Conservation (phyloP, 2,329 filamentous ascomycete species). For the Fusarium odoratissimum region DNA sequence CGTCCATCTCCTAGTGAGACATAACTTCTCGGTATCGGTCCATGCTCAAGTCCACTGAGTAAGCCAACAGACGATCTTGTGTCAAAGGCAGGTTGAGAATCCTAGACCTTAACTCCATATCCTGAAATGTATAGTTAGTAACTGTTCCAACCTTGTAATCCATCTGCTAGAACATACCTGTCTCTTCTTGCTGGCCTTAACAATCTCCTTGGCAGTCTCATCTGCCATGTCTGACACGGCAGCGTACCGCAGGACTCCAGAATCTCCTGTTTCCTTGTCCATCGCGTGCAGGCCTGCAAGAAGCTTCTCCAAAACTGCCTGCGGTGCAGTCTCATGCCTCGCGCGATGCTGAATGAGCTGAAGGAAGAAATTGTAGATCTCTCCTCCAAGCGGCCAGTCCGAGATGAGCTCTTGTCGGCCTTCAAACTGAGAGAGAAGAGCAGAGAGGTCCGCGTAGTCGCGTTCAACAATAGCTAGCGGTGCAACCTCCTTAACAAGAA, state of each 20-base stretch:
- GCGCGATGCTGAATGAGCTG: conserved; percentile 60
- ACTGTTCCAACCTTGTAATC: background rate
- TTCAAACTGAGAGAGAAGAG: conserved; percentile 78
- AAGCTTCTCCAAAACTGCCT: conserved; percentile 66
- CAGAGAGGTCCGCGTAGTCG: conserved; percentile 77
- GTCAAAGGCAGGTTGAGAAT: conserved; percentile 74
- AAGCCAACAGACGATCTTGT: conserved; percentile 76
- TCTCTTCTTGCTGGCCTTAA: conserved; percentile 65
- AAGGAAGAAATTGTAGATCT: conserved; percentile 77
- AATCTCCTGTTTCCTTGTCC: conserved; percentile 57
- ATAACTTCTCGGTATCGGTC: conserved; percentile 75
- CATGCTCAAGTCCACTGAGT: conserved; percentile 76
- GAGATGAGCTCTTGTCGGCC: conserved; percentile 69
- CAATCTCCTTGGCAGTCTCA: conserved; percentile 74
- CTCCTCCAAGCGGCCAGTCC: conserved; percentile 83
- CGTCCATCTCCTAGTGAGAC: conserved; percentile 53
- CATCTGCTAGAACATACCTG: conserved; percentile 58
- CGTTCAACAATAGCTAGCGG: conserved; percentile 85
- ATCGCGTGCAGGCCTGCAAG: conserved; percentile 67
- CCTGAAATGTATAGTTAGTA: conserved; percentile 44
- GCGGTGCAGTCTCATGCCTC: conserved; percentile 54
- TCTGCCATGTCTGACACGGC: conserved; percentile 86
- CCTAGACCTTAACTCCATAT: conserved; percentile 52
- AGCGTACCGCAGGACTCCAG: conserved; percentile 68
- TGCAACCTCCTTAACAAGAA: conserved; percentile 83